phyloP scores from a whole-genome alignment of 2,329 filamentous ascomycete species.

The Fusarium sterilihyphosum region DNA sequence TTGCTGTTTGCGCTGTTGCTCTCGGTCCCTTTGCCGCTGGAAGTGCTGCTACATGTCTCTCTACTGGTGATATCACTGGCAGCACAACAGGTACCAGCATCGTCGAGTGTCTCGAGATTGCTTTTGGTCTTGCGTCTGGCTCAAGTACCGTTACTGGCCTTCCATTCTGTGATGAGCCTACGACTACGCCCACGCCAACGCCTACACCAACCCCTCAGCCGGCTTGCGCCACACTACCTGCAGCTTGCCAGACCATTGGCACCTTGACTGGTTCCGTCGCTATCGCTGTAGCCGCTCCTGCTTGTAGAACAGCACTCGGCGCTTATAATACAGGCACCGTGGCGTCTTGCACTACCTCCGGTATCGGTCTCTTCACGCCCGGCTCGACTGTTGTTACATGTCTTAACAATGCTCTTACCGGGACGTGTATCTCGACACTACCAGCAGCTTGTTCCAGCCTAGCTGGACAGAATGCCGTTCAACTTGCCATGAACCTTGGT shows the following conservation, averaged over 20 bases:
- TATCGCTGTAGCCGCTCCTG: accelerated
- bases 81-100: neutral
- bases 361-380: neutral
- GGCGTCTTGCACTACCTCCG: neutral
- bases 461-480: neutral
- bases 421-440: neutral
- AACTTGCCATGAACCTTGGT: neutral
- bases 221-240: neutral
- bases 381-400: neutral
- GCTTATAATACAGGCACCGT: neutral
- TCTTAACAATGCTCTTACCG: neutral
- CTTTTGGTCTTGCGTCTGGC: neutral
- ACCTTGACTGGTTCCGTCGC: neutral
- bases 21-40: neutral
- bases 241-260: neutral
- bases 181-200: neutral
- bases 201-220: neutral
- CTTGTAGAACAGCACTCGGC: neutral
- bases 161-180: neutral
- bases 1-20: neutral
- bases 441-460: neutral
- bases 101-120: neutral
- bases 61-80: neutral
- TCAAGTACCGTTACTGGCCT: neutral
- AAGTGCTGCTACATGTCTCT: neutral